Conservation (phyloP, 1,284 basidiomycete species). For the Cutaneotrichosporon sp. region DNA sequence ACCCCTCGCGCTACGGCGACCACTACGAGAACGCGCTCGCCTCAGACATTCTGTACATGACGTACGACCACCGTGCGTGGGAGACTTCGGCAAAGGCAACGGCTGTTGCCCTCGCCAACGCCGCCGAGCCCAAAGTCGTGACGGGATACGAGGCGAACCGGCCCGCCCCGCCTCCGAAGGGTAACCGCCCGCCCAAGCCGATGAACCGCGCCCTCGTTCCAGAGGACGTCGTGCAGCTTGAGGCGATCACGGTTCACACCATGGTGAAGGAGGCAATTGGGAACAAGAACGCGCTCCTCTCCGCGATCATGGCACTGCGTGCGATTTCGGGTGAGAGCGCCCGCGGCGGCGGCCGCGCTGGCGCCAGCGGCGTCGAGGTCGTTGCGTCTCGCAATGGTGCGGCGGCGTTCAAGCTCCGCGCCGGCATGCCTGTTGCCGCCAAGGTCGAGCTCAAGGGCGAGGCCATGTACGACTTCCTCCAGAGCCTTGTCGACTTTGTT, state of each 20-base stretch:
- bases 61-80: slow-evolving; percentile 69
- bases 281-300: slow-evolving; percentile 75
- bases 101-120: slow-evolving; percentile 6
- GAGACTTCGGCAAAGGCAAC: slow-evolving; percentile 16
- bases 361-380: slow-evolving; percentile 74
- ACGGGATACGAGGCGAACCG: slow-evolving; percentile 53
- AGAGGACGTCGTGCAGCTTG: slow-evolving; percentile 70
- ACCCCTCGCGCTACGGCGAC: slow-evolving; percentile 72
- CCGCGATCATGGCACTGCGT: slow-evolving; percentile 80
- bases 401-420: slow-evolving; percentile 78
- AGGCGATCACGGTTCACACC: slow-evolving; percentile 79
- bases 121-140: slow-evolving; percentile 30
- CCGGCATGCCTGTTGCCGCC: slow-evolving; percentile 77
- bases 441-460: slow-evolving; percentile 87
- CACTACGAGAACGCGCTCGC: slow-evolving; percentile 82
- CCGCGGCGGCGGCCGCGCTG: slow-evolving; percentile 66
- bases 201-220: slow-evolving; percentile 58
- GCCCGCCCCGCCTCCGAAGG: slow-evolving; percentile 42
- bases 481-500: slow-evolving; percentile 87
- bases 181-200: slow-evolving; percentile 48
- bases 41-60: slow-evolving; percentile 92
- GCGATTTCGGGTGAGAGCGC: slow-evolving; percentile 81
- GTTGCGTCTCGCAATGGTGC: slow-evolving; percentile 74
- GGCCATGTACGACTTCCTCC: slow-evolving; percentile 91
- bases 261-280: slow-evolving; percentile 76